Base-by-base conservation (phyloP, 768 basidiomycete species). In the Agaricus sinodeliciosus region DNA sequence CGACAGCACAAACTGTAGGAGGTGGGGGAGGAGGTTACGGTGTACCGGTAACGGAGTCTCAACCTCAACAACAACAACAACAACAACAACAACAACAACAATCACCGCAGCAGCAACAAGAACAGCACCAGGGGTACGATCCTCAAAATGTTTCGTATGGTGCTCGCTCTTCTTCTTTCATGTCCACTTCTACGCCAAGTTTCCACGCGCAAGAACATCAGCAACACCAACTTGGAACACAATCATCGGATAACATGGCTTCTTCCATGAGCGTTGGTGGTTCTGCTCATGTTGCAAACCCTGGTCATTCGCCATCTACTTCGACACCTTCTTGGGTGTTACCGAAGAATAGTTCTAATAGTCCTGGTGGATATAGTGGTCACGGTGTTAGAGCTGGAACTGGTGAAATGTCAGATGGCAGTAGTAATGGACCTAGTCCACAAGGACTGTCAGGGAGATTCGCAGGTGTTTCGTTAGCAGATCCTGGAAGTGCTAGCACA, bases 281-380 rank as follows among this genome's bases (percentile, higher is more conserved):
- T 45, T 28, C 62, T 22, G 22, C 22, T 27, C 37, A 57, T 31
- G 25, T 60, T 45, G 28, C 61, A 19, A 35, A 57, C 25, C 28
- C 49, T 26, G 36, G 52, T 43, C 42, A 48, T 42, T 55, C 51
- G 27, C 51, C 59, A 8, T 18, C 59, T 11, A 55, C 50, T 0
- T 51, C 58, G 18, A 67, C 63, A n/a, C 75, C 75, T 8, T 66
- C 73, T 36, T 77, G 76, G 76, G 70, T 76, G 1, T 55, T 77
- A 26, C 76, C 74, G 12, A 76, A 73, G 70, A 73, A 71, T 51
- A 22, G 22, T 3, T 22, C 22, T 22, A 47, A 49, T 39, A 43
- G 31, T 47, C 48, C 37, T 46, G 37, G 46, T 19, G 34, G 47
- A 49, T 11, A 19, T 27, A 42, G 36, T 52, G 50, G 47, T 9